Conservation (phyloP, 1,284 basidiomycete genomes). For the Fomitiporia mediterranea region DNA sequence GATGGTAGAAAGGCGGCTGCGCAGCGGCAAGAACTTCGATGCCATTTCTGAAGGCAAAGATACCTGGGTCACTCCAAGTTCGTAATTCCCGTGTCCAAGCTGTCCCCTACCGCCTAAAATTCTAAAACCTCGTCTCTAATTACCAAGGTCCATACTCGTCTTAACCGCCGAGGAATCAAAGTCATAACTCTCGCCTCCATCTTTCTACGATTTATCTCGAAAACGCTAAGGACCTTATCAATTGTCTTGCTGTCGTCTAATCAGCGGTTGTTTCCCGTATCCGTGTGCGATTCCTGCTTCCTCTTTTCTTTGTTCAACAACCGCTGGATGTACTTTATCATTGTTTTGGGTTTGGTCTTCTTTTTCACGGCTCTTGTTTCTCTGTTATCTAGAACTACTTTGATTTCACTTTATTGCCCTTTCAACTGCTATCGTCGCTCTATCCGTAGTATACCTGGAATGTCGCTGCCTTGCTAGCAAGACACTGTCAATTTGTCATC, state of each 20-base stretch:
- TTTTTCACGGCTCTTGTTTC: slow-evolving; percentile 3
- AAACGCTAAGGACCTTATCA: background rate
- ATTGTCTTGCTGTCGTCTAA: slow-evolving; percentile 5
- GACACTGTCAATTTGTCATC: background rate
- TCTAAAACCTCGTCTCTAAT: slow-evolving; percentile 10
- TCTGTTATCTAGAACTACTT: slow-evolving; percentile 11
- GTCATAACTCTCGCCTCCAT: background rate
- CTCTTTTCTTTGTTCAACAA: slow-evolving; percentile 6
- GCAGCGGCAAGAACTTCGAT: slow-evolving; percentile 78
- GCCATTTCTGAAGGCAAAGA: slow-evolving; percentile 57
- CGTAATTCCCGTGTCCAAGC: slow-evolving; percentile 26
- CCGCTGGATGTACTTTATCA: slow-evolving; percentile 14
- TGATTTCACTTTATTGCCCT: slow-evolving; percentile 1
- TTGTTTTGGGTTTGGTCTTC: background rate
- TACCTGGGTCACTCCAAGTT: slow-evolving; percentile 40
- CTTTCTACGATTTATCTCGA: slow-evolving; percentile 10
- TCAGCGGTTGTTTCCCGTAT: slow-evolving; percentile 9
- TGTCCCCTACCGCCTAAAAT: slow-evolving; percentile 11
- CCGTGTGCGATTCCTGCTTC: background rate
- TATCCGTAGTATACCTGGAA: slow-evolving; percentile 13
- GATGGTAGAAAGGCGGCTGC: slow-evolving; percentile 59
- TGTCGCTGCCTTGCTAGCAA: slow-evolving; percentile 5
- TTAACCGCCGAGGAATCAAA: slow-evolving; percentile 8
- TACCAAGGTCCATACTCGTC: background rate
- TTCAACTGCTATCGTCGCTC: slow-evolving; percentile 17